Percentiles rank a stretch among this genome's conserved stretches.
Conservation (phyloP, 2,329 filamentous ascomycete genomes). For the Neofusicoccum parvum region DNA sequence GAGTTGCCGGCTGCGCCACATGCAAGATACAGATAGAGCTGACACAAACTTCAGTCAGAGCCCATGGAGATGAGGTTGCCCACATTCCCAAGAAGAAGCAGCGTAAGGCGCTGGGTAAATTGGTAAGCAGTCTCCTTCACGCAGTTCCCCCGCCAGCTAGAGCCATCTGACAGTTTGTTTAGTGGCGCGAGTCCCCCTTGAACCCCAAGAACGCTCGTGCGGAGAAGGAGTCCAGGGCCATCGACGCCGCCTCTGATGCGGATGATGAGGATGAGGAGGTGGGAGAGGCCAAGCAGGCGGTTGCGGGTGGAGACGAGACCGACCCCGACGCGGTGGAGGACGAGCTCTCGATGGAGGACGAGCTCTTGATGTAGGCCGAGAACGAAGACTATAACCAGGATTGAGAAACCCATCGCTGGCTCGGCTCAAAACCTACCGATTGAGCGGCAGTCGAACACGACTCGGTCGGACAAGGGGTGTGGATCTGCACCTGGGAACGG, state of each 20-base stretch:
- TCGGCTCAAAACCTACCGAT: no score
- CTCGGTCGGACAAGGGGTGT: not conserved
- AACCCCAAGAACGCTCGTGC: slow-evolving; percentile 11
- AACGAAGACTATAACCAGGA: no score
- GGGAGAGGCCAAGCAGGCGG: not conserved
- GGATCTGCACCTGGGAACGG: not conserved
- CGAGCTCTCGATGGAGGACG: not conserved
- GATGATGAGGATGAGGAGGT: not conserved
- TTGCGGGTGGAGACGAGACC: not conserved
- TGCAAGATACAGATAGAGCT: not conserved
- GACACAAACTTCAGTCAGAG: not conserved
- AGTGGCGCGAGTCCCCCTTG: slow-evolving; percentile 5
- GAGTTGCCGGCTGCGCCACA: not conserved
- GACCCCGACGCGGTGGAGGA: not conserved
- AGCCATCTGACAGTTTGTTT: not conserved
- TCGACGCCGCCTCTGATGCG: not conserved
- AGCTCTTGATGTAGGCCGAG: not conserved
- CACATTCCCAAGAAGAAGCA: slow-evolving; percentile 3
- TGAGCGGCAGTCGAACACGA: no score
- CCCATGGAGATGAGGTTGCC: not conserved
- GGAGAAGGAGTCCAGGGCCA: not conserved
- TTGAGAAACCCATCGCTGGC: no score
- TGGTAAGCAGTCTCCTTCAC: not conserved
- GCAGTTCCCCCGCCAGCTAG: not conserved
- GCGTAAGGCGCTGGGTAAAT: slow-evolving; percentile 6